These are phyloP conservation scores for Pugionium dolabratum DNA, from an alignment of 345 rosid species.

Conservation along the genomic window DNA sequence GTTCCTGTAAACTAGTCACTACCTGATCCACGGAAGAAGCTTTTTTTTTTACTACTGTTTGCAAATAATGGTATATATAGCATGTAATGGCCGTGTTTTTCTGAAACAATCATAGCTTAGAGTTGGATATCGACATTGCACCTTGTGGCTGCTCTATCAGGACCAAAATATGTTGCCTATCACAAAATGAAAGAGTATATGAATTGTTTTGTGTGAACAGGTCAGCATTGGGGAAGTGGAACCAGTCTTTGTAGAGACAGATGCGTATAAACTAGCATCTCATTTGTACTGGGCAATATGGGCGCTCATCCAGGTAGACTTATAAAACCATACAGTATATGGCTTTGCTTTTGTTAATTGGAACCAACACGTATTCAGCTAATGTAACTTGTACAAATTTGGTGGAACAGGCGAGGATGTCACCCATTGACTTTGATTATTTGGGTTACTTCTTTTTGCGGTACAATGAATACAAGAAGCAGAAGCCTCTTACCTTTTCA, in stretches of 20 bases:
- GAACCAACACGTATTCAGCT: constrained; percentile 1
- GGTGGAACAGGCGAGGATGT: constrained; percentile 77
- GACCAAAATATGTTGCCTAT: constrained; percentile 3
- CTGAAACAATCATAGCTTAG: not conserved
- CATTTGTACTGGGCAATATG: constrained; percentile 92
- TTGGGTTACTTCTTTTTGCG: constrained; percentile 80
- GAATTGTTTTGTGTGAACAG: constrained; percentile 37
- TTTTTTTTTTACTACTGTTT: too few relatives aligned
- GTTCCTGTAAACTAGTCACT: too few relatives aligned
- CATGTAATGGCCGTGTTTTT: too few relatives aligned
- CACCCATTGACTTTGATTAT: constrained; percentile 87
- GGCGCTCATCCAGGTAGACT: constrained; percentile 86
- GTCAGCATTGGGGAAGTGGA: constrained; percentile 64
- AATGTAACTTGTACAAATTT: constrained; percentile 7
- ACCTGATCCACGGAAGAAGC: too few relatives aligned
- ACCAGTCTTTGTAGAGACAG: constrained; percentile 65
- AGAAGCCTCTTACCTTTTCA: constrained; percentile 55
- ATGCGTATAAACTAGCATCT: constrained; percentile 71
- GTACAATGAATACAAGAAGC: constrained; percentile 80
- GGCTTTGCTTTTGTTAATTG: not conserved
- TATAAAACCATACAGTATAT: constrained; percentile 6
- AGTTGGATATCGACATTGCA: not conserved
- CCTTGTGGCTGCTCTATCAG: not conserved
- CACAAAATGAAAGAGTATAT: not conserved
- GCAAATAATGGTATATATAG: too few relatives aligned